Percentiles rank a stretch among this genome's conserved stretches.
These are phyloP conservation scores for Carex scoparia DNA, from an alignment of 176 grass and related monocot species.

Conservation along the genomic window DNA sequence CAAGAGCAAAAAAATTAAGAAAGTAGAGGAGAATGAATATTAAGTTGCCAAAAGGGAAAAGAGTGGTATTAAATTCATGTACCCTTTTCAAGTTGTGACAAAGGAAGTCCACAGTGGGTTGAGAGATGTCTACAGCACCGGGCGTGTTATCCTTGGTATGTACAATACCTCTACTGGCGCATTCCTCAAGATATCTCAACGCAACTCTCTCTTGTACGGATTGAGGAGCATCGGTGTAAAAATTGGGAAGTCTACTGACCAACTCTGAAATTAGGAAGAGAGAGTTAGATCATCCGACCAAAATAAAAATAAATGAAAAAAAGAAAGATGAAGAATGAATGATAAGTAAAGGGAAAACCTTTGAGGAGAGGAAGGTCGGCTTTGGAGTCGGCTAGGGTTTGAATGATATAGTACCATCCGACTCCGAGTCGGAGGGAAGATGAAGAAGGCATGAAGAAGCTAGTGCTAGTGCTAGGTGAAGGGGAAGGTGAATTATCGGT, in stretches of 20 bases:
- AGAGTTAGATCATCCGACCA: background rate
- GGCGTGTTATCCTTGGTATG: background rate
- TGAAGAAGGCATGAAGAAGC: too few species aligned
- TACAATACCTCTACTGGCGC: background rate
- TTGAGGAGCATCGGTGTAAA: constrained; percentile 18
- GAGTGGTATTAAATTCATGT: background rate
- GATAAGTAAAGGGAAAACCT: too few species aligned
- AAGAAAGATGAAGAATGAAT: too few species aligned
- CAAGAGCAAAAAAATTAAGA: too few species aligned
- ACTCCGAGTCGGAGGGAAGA: too few species aligned
- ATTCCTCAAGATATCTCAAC: constrained; percentile 33
- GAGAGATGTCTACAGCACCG: background rate
- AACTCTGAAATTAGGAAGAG: constrained; percentile 1
- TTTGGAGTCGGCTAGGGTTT: too few species aligned
- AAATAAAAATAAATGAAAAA: background rate
- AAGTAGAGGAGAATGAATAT: too few species aligned
- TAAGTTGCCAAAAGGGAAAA: background rate
- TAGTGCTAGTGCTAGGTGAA: too few species aligned
- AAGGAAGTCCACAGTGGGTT: constrained; percentile 30
- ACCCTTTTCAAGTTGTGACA: constrained; percentile 23
- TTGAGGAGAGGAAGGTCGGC: too few species aligned
- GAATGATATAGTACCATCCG: too few species aligned
- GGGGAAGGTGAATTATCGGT: too few species aligned
- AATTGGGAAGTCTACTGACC: constrained; percentile 18
- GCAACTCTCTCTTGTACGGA: constrained; percentile 24